Evolutionary conservation across 2,329 filamentous ascomycete genomes (phyloP), one percentile per base, ranked within the genome.

Genomic region (Penicillium sp.): DNA sequence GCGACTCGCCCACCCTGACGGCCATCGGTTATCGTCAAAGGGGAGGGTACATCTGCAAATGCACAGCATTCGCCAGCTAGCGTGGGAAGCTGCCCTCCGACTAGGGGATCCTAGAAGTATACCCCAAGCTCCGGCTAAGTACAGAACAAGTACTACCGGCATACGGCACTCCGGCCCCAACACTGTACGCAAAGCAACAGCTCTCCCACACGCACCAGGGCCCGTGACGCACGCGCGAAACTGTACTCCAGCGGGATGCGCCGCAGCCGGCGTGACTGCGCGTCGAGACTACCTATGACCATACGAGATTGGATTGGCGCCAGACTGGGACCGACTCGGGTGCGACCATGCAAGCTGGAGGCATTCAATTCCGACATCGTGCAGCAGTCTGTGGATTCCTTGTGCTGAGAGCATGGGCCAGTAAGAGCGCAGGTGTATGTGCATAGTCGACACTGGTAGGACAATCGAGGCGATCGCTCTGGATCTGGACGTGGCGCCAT

Each of bases 261-360:
- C 23, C 32, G 15, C 15, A 15, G 32, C 32, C 32, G 29, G 29
- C 29, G 32, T 35, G n/a, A 35, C 32, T 20, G 32, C 32, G 32
- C 32, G 15, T 18, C 15, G 27, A 29, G 8, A 4, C 33, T 37
- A 20, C 18, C 33, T 37, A 18, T 8, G 18, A 9, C 32, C 28
- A 6, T 28, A 13, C 31, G 15, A 37, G 33, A 37, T 37, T 7
- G 33, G 33, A 20, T 37, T 37, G 18, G 33, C 33, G 33, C 33
- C 33, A 37, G 33, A 15, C 9, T 37, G 18, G 18, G 15, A 9
- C 56, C 53, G 52, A 55, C 20, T 54, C 57, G 57, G 55, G 52
- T 58, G 57, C 52, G 55, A 60, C 54, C 31, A 38, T 52, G 51
- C 47, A 49, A 39, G 43, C 47, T 52, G 41, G 46, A 45, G 55